Conservation (phyloP, 1,139 yeast species). For the Candida sojae region DNA sequence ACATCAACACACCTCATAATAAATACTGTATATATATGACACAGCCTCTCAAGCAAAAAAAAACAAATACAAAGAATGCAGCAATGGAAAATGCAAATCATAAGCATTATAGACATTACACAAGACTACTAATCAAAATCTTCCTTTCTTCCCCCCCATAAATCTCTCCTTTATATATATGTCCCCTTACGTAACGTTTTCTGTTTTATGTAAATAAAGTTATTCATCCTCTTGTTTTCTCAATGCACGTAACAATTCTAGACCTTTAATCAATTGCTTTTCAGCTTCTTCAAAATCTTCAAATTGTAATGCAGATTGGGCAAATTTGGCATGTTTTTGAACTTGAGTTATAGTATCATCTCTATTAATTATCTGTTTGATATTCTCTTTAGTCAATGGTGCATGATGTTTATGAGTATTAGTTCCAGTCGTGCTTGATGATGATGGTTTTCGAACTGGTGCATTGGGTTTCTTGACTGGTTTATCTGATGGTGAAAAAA, state of each 20-base stretch:
- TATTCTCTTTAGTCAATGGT: conserved; percentile 43
- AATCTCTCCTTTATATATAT: neutral
- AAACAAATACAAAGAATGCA: too few relatives aligned
- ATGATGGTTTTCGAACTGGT: conserved; percentile 7
- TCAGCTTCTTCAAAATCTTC: conserved; percentile 86
- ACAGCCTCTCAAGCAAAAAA: too few relatives aligned
- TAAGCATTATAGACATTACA: too few relatives aligned
- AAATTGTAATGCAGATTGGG: conserved; percentile 90
- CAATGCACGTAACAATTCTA: conserved; percentile 33
- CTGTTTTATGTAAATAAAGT: neutral
- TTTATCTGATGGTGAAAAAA: conserved; percentile 29
- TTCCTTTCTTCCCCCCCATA: too few relatives aligned
- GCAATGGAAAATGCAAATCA: too few relatives aligned
- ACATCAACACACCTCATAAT: too few relatives aligned
- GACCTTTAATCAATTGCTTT: conserved; percentile 66
- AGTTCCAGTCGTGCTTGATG: neutral
- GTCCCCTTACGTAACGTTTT: neutral
- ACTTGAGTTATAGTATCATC: conserved; percentile 66
- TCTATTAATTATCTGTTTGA: conserved; percentile 52
- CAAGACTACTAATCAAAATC: too few relatives aligned
- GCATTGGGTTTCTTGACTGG: conserved; percentile 1
- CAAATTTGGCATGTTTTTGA: conserved; percentile 87
- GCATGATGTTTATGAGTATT: conserved; percentile 14
- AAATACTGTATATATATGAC: too few relatives aligned
- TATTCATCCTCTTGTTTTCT: conserved; percentile 13